Conservation (phyloP, 495 filamentous ascomycete genomes). For the Talaromyces wortmannii region DNA sequence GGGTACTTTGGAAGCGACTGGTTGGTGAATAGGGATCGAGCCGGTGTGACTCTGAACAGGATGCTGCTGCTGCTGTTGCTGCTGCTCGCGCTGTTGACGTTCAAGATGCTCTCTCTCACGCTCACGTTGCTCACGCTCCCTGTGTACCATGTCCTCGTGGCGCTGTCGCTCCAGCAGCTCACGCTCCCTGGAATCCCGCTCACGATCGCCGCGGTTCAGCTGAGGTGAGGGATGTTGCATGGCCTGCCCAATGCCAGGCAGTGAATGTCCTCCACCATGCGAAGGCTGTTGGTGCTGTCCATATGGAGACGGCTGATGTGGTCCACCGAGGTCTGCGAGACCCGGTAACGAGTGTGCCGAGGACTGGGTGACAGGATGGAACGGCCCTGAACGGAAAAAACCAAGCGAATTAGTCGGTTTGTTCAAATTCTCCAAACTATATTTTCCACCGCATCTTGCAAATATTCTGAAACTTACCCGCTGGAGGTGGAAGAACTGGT, state of each 20-base stretch:
- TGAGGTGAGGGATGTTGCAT: constrained; percentile 47
- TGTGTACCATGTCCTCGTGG: constrained; percentile 54
- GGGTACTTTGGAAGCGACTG: constrained; percentile 73
- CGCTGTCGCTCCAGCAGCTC: constrained; percentile 42
- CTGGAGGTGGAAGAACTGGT: constrained; percentile 41
- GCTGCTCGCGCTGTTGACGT: constrained; percentile 40
- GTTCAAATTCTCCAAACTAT: neutral
- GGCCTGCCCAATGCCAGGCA: constrained; percentile 45
- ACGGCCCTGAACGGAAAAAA: constrained; percentile 26
- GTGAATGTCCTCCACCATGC: constrained; percentile 39
- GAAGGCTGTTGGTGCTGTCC: constrained; percentile 36
- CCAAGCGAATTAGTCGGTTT: constrained; percentile 9
- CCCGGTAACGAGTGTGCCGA: constrained; percentile 45
- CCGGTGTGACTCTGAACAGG: constrained; percentile 79
- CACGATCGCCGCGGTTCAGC: constrained; percentile 45
- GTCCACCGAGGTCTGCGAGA: constrained; percentile 39
- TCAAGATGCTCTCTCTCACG: constrained; percentile 43
- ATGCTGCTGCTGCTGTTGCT: constrained; percentile 43
- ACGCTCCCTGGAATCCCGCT: constrained; percentile 43
- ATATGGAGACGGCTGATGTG: constrained; percentile 42
- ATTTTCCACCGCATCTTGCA: neutral
- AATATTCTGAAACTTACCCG: constrained; percentile 28
- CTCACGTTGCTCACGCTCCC: constrained; percentile 51
- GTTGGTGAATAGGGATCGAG: constrained; percentile 83
- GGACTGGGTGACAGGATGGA: constrained; percentile 36